Conservation (phyloP, 441 rosid genomes). For the Caryocar brasiliense region DNA sequence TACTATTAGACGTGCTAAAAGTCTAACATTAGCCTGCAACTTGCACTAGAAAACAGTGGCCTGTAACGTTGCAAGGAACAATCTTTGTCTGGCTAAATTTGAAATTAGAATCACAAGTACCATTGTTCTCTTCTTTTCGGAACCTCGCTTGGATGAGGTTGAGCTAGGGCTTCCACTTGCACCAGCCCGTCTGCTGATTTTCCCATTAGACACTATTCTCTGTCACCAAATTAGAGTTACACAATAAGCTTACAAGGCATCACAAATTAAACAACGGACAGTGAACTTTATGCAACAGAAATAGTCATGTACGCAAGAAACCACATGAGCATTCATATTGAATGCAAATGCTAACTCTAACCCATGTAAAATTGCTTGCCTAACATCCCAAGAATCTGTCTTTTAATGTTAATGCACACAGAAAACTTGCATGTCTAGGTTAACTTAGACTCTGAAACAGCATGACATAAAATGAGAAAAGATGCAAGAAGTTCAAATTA, state of each 20-base stretch:
- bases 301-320: neutral
- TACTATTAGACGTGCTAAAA: too few relatives aligned
- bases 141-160: constrained; percentile 42
- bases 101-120: constrained; percentile 22
- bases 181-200: constrained; percentile 39
- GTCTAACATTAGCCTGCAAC: too few relatives aligned
- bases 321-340: too few relatives aligned
- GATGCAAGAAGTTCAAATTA: neutral
- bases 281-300: neutral
- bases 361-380: too few relatives aligned
- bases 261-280: neutral
- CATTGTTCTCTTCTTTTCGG: constrained; percentile 54
- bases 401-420: too few relatives aligned
- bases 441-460: too few relatives aligned
- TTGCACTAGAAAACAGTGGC: too few relatives aligned
- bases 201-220: constrained; percentile 49
- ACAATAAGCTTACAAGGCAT: neutral
- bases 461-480: neutral
- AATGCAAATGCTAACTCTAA: too few relatives aligned
- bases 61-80: too few relatives aligned
- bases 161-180: constrained; percentile 41
- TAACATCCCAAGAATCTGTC: too few relatives aligned
- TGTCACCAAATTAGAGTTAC: constrained; percentile 17
- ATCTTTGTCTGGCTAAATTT: too few relatives aligned
- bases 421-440: too few relatives aligned